Evolutionary conservation across 768 basidiomycete genomes (phyloP), one percentile per base, ranked within the genome.

Genomic region (Cystofilobasidium bisporidii): DNA sequence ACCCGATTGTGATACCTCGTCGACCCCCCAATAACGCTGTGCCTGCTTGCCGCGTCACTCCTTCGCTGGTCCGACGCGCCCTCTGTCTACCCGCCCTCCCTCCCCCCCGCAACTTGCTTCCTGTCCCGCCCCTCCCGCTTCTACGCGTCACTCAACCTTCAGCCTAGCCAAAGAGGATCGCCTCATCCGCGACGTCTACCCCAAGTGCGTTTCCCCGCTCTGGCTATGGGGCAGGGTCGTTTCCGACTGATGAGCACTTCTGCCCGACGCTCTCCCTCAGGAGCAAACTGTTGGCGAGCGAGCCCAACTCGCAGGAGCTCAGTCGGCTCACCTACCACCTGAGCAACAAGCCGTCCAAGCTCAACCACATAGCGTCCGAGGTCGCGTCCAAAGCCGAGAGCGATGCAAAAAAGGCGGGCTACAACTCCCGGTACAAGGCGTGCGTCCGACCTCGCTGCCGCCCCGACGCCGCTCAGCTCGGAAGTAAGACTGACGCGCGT

Each of bases 221-320:
- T 24, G 9, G 22, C 57, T 60, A 26, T 1, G 15, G 3, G n/a
- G 26, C 2, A 24, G n/a, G 3, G 43, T 4, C 43, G 43, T 15
- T 22, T 43, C 24, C 22, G 43, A 33, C 47, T 55, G 38, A 17
- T 12, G 6, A 36, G 36, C 36, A 12, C 6, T 36, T 6, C 36
- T 12, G 36, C 20, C 22, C 10, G 14, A 3, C 18, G 3, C 22
- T n/a, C 40, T 33, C 30, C 12, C 28, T 32, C 6, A 55, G 32
- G 28, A 61, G 59, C 11, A 68, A 68, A 26, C 66, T 61, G 3
- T 28, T 63, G 12, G 60, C 66, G 24, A 59, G 59, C 9, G 66
- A 68, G 17, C 77, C 77, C 0, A 64, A 75, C 1, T 74, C 72
- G 3, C 75, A 76, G 45, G 77, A 78, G 61, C 67, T 77, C 18